A percentile compares a stretch with the other conserved stretches of the same genome.
These are phyloP conservation scores for Aspergillus ellipticus DNA, from an alignment of 495 filamentous ascomycete species.

Conservation along the genomic window DNA sequence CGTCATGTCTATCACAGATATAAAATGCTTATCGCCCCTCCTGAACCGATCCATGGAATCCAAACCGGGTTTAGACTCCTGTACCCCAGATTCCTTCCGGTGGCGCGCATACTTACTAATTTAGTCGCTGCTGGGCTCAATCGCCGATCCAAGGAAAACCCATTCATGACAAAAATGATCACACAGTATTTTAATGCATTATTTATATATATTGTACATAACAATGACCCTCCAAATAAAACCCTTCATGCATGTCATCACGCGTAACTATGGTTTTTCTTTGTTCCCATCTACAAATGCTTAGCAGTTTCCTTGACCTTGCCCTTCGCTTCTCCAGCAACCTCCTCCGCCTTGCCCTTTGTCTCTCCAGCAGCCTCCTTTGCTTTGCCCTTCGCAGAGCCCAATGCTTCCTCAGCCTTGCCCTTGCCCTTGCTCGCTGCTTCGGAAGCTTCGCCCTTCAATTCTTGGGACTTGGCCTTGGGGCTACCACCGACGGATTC, in stretches of 20 bases:
- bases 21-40: not conserved
- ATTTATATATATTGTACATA: not conserved
- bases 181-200: not conserved
- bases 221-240: not conserved
- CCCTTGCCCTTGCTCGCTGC: conserved; percentile 35
- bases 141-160: not conserved
- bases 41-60: not conserved
- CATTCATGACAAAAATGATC: not conserved
- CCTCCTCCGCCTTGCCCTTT: conserved; percentile 14
- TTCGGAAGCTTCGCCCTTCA: conserved; percentile 41
- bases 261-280: not conserved
- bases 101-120: not conserved
- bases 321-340: conserved; percentile 9
- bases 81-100: not conserved
- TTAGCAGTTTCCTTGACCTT: conserved; percentile 1
- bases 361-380: conserved; percentile 8
- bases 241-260: not conserved
- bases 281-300: not conserved
- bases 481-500: conserved; percentile 30
- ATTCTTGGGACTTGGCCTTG: conserved; percentile 30
- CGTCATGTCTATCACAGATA: not conserved
- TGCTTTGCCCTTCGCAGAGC: conserved; percentile 28
- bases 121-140: not conserved
- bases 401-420: conserved; percentile 36
- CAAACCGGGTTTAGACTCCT: not conserved